Evolutionary conservation across 805 yeast genomes (phyloP), one percentile per base, ranked within the genome.

Genomic region (Candida palmyrensis): DNA sequence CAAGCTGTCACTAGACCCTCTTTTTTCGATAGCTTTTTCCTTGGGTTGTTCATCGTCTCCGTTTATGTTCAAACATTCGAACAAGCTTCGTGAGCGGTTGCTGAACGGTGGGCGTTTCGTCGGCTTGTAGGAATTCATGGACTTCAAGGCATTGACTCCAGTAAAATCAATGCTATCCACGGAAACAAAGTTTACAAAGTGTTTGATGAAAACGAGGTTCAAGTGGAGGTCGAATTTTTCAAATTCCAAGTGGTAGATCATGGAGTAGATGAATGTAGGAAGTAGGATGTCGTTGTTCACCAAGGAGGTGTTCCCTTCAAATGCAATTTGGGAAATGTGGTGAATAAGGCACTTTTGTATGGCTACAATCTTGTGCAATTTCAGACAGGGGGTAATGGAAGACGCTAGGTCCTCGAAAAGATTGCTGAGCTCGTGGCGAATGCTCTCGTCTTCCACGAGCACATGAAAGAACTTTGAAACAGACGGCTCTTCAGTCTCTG

Each of bases 241-340:
- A 29, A 42, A 40, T 2, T 51, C 45, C 11, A 49, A 35, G 42
- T 59, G 53, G 34, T 58, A 51, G 17, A 66, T 51, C 14, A 64
- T 42, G 27, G 59, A 42, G 38, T 57, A 62, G 17, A 66, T 65
- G 37, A 66, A 48, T 5, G 59, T 48, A 3, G 71, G 71, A 26
- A 66, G 49, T 23, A 66, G 46, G n/a, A 60, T 37, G 36, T 66
- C 71, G 42, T 62, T 65, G 44, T 55, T 62, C 30, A 39, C 30
- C 16, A 37, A 40, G 2, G 49, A 38, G 10, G 47, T 33, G 18
- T 30, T 28, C 7, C 22, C 26, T 12, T 40, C 38, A 31, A 49
- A 45, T 18, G 21, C 19, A 10, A 38, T 23, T 19, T 40, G 37
- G 18, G 43, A 41, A 20, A 43, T 35, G 17, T 48, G 33, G 26